These are phyloP conservation scores for Phytophthora foliorum DNA, from an alignment of 352 stramenopile species.

Conservation along the genomic window DNA sequence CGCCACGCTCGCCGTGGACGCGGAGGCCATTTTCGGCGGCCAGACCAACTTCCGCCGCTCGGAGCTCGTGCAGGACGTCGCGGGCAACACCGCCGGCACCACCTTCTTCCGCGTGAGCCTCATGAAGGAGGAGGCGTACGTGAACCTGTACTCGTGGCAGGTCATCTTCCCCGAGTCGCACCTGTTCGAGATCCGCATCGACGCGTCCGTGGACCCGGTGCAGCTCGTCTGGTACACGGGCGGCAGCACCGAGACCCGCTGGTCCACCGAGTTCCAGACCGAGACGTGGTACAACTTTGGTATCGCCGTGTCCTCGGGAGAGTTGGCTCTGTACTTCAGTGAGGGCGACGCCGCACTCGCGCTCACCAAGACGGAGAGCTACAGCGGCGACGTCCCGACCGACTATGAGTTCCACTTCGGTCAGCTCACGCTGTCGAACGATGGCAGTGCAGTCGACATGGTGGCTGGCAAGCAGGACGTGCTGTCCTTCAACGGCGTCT, in stretches of 20 bases:
- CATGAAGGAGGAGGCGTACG: slow-evolving; percentile 55
- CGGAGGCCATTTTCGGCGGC: slow-evolving; percentile 60
- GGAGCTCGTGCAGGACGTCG: slow-evolving; percentile 71
- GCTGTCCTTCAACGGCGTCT: slow-evolving; percentile 75
- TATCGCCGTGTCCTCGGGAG: slow-evolving; percentile 50
- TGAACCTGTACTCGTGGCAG: slow-evolving; percentile 64
- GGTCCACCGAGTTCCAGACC: slow-evolving; percentile 58
- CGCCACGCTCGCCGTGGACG: slow-evolving; percentile 65
- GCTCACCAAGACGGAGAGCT: slow-evolving; percentile 50
- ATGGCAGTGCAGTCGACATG: slow-evolving; percentile 63
- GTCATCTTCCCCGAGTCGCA: slow-evolving; percentile 72
- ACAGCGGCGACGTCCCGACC: slow-evolving; percentile 30
- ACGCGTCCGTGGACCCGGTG: slow-evolving; percentile 56
- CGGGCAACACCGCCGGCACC: slow-evolving; percentile 43
- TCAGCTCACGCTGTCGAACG: slow-evolving; percentile 72
- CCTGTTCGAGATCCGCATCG: slow-evolving; percentile 68
- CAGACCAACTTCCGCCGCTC: slow-evolving; percentile 76
- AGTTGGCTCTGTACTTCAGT: slow-evolving; percentile 67
- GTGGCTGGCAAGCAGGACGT: slow-evolving; percentile 56
- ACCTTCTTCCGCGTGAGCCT: slow-evolving; percentile 74
- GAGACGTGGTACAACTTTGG: slow-evolving; percentile 80
- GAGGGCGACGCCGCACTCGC: slow-evolving; percentile 51
- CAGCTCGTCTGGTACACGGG: slow-evolving; percentile 70
- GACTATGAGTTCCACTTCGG: slow-evolving; percentile 77
- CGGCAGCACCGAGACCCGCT: slow-evolving; percentile 55